Conservation (phyloP, 1,284 basidiomycete species). For the Austroboletus novae-zelandiae region DNA sequence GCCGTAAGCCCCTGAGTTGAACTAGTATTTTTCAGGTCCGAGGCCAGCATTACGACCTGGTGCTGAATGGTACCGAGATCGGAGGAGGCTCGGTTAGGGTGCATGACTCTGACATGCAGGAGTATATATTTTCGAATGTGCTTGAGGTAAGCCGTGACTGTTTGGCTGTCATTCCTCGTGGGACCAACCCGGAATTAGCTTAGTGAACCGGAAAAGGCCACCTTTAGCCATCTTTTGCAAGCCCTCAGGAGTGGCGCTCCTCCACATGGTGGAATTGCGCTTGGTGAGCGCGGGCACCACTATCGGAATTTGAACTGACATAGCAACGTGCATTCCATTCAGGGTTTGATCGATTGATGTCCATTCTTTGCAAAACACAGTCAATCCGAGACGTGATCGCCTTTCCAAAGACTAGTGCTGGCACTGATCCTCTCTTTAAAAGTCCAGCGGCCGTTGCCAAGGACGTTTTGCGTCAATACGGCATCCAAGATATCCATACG, state of each 20-base stretch:
- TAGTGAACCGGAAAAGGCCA: slow-evolving; percentile 62
- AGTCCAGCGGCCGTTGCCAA: slow-evolving; percentile 68
- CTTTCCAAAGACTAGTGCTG: slow-evolving; percentile 87
- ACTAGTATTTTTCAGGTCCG: slow-evolving; percentile 55
- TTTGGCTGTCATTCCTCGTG: neutral
- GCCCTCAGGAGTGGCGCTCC: slow-evolving; percentile 89
- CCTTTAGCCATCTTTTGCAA: slow-evolving; percentile 83
- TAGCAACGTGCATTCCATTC: slow-evolving; percentile 15
- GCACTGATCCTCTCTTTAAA: slow-evolving; percentile 87
- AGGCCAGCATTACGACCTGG: slow-evolving; percentile 96
- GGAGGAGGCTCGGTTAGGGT: slow-evolving; percentile 93
- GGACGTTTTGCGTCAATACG: slow-evolving; percentile 63
- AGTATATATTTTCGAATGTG: slow-evolving; percentile 75
- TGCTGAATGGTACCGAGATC: slow-evolving; percentile 93
- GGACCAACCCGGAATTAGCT: slow-evolving; percentile 48
- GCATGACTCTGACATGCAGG: slow-evolving; percentile 85
- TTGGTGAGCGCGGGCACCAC: slow-evolving; percentile 52
- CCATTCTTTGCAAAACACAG: slow-evolving; percentile 80
- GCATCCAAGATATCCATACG: slow-evolving; percentile 40
- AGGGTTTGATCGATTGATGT: slow-evolving; percentile 93
- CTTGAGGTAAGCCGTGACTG: slow-evolving; percentile 59
- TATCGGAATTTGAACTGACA: slow-evolving; percentile 6
- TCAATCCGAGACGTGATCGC: slow-evolving; percentile 95
- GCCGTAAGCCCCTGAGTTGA: slow-evolving; percentile 4
- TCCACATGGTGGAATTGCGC: slow-evolving; percentile 93